Conservation (phyloP, 805 yeast species). For the Starmerella tilneyi region DNA sequence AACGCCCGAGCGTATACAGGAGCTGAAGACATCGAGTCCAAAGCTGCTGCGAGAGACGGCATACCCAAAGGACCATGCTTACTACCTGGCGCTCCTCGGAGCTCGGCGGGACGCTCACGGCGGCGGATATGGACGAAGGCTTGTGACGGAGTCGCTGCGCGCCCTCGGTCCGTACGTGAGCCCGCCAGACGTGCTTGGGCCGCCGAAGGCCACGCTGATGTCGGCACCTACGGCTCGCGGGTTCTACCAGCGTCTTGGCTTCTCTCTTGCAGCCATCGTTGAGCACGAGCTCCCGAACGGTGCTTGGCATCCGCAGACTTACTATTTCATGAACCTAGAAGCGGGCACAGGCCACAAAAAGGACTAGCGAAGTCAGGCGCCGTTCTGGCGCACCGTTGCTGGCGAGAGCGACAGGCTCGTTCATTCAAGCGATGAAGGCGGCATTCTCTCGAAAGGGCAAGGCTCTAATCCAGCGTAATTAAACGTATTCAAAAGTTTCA, state of each 20-base stretch:
- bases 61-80: slow-evolving; percentile 15
- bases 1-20: slow-evolving; percentile 6
- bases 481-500: no score
- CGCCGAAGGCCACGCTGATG: slow-evolving; percentile 14
- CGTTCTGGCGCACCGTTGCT: no score
- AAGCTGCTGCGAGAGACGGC: slow-evolving; percentile 6
- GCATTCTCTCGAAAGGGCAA: no score
- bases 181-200: slow-evolving; percentile 15
- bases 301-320: slow-evolving; percentile 2
- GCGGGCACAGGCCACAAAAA: no score
- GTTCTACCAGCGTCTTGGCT: slow-evolving; percentile 12
- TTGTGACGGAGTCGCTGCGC: slow-evolving; percentile 8
- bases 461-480: no score
- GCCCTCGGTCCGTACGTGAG: not conserved
- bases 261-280: slow-evolving; percentile 2
- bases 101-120: slow-evolving; percentile 16
- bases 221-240: slow-evolving; percentile 18
- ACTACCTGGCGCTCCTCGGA: slow-evolving; percentile 8
- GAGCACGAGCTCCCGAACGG: slow-evolving; percentile 10
- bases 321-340: slow-evolving; percentile 14
- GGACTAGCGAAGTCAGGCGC: no score
- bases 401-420: no score
- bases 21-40: slow-evolving; percentile 6
- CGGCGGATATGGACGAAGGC: slow-evolving; percentile 11
- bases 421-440: no score